These are phyloP conservation scores for Haplosporangium sp. DNA, from an alignment of 371 early-diverging fungal species.

Conservation along the genomic window DNA sequence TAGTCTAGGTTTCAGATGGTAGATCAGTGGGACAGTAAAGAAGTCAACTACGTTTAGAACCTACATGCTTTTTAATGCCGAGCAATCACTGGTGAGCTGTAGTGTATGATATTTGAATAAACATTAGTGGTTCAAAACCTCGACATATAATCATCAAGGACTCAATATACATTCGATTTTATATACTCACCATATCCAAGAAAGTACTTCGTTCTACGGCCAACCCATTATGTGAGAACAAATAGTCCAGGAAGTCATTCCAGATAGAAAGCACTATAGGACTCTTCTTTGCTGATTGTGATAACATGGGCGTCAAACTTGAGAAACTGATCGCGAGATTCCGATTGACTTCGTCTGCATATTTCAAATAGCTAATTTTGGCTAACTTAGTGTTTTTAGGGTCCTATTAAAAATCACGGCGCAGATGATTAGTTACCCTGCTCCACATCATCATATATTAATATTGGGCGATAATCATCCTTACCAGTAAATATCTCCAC, in stretches of 20 bases:
- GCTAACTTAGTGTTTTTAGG: slow-evolving; percentile 14
- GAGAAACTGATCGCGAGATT: slow-evolving; percentile 33
- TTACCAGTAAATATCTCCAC: slow-evolving; percentile 54
- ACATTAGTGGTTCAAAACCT: not conserved
- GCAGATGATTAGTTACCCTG: too few relatives aligned
- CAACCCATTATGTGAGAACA: slow-evolving; percentile 42
- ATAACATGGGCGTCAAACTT: slow-evolving; percentile 25
- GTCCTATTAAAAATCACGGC: slow-evolving; percentile 16
- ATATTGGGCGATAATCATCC: not conserved
- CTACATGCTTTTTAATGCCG: slow-evolving; percentile 59
- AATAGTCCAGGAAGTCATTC: slow-evolving; percentile 45
- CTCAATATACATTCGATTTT: not conserved
- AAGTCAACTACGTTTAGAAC: not conserved
- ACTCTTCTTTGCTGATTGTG: slow-evolving; percentile 10
- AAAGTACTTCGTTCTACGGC: slow-evolving; percentile 16
- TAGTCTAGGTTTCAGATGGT: too few relatives aligned
- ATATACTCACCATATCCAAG: slow-evolving; percentile 33
- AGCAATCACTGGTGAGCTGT: slow-evolving; percentile 54
- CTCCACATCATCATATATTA: too few relatives aligned
- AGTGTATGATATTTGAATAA: not conserved
- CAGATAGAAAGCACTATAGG: slow-evolving; percentile 33
- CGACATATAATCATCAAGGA: not conserved
- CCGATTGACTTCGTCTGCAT: slow-evolving; percentile 44
- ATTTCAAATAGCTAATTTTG: slow-evolving; percentile 40
- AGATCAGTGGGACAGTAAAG: not conserved